These are phyloP conservation scores for Parascedosporium putredinis DNA, from an alignment of 2,329 filamentous ascomycete genomes.

Conservation along the genomic window DNA sequence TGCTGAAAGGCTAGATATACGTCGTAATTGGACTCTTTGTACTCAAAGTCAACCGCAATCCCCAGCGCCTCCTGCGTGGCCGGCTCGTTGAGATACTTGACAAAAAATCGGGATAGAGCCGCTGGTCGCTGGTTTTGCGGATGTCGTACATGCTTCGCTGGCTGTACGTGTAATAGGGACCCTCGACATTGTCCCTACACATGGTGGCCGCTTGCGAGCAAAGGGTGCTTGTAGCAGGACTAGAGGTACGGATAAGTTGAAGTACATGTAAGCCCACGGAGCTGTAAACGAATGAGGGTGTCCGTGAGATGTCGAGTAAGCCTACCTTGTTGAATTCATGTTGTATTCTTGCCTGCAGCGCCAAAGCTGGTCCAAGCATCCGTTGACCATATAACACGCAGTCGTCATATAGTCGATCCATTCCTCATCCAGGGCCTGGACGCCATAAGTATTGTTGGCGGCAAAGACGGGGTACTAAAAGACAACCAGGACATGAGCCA, in stretches of 20 bases:
- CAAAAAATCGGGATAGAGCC: conserved; percentile 46
- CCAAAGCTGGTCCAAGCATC: conserved; percentile 37
- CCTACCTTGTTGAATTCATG: neutral
- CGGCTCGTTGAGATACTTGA: conserved; percentile 46
- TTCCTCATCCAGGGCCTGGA: conserved; percentile 15
- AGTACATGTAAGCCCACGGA: too few species aligned
- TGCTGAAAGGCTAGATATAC: conserved; percentile 31
- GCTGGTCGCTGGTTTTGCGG: conserved; percentile 35
- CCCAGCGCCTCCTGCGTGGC: conserved; percentile 43
- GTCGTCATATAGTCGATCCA: conserved; percentile 10
- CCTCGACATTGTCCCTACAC: conserved; percentile 44
- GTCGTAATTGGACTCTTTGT: conserved; percentile 30
- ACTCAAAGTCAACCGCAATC: conserved; percentile 38
- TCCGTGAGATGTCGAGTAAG: neutral
- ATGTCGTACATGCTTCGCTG: conserved; percentile 45
- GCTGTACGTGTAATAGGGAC: conserved; percentile 30
- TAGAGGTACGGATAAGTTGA: too few species aligned
- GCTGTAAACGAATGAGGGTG: too few species aligned
- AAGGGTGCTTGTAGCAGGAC: conserved; percentile 5
- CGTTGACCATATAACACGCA: conserved; percentile 20
- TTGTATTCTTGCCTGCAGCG: conserved; percentile 8
- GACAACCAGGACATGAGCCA: too few species aligned
- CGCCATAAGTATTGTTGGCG: conserved; percentile 39
- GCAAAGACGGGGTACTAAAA: conserved; percentile 20
- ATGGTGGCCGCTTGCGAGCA: conserved; percentile 42